phyloP scores from a whole-genome alignment of 306 rosid species.

The Medicago truncatula region MtrunA17r5.0-ANR NC_053043.1:45717501-45718000 shows the following conservation, averaged over 20 bases:
- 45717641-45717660: slow-evolving; percentile 64
- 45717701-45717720: slow-evolving; percentile 50
- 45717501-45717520: slow-evolving; percentile 43
- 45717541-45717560: slow-evolving; percentile 47
- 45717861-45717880: slow-evolving; percentile 5
- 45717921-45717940: slow-evolving; percentile 48
- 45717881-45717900: background rate
- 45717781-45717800: background rate
- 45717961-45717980: slow-evolving; percentile 56
- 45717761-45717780: slow-evolving; percentile 19
- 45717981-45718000: slow-evolving; percentile 41
- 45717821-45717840: slow-evolving; percentile 34
- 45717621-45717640: slow-evolving; percentile 57
- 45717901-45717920: too few species aligned
- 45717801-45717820: slow-evolving; percentile 26
- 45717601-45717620: slow-evolving; percentile 42
- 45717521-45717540: slow-evolving; percentile 43
- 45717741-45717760: slow-evolving; percentile 50
- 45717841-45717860: slow-evolving; percentile 52
- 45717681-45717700: slow-evolving; percentile 45
- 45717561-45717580: slow-evolving; percentile 49
- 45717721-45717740: slow-evolving; percentile 53
- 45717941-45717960: slow-evolving; percentile 84
- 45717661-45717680: slow-evolving; percentile 65
- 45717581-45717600: slow-evolving; percentile 57